Percentiles rank a stretch among this genome's conserved stretches.
phyloP scores from a whole-genome alignment of 2,329 filamentous ascomycete genomes.

The Beauveria scarabaeidicola region DNA sequence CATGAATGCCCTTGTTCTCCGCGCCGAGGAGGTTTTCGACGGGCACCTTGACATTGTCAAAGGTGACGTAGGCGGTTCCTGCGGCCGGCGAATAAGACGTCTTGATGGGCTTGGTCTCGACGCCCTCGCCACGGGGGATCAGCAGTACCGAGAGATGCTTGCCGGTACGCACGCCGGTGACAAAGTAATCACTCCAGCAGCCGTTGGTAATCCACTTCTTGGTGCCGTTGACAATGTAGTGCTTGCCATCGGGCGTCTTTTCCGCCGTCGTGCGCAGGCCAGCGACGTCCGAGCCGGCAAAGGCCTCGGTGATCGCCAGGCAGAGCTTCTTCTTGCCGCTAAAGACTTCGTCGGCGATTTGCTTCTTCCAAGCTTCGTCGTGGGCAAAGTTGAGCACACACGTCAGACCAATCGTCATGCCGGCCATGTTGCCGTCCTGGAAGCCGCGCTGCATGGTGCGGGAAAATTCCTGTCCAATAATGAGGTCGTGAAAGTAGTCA shows the following conservation, averaged over 20 bases:
- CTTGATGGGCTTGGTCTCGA: conserved; percentile 72
- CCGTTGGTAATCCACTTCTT: conserved; percentile 89
- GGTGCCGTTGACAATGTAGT: conserved; percentile 62
- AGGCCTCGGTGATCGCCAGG: conserved; percentile 80
- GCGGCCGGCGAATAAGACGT: conserved; percentile 73
- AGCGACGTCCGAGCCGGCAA: conserved; percentile 73
- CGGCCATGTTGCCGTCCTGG: conserved; percentile 79
- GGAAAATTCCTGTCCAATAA: conserved; percentile 64
- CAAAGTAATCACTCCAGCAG: conserved; percentile 74
- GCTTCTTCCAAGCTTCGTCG: conserved; percentile 56
- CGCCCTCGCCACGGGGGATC: conserved; percentile 63
- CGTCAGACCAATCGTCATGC: conserved; percentile 75
- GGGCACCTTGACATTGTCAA: conserved; percentile 80
- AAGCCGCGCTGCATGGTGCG: conserved; percentile 69
- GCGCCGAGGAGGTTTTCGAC: conserved; percentile 68
- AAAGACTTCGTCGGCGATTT: conserved; percentile 63
- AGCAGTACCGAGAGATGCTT: conserved; percentile 73
- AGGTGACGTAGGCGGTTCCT: conserved; percentile 71
- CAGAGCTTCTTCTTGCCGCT: conserved; percentile 81
- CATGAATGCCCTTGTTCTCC: conserved; percentile 78
- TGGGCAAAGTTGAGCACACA: conserved; percentile 72
- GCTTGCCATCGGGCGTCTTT: conserved; percentile 66
- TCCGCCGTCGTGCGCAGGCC: conserved; percentile 69
- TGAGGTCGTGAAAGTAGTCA: conserved; percentile 79
- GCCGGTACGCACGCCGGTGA: conserved; percentile 68